These are phyloP conservation scores for Capsicum baccatum DNA, from an alignment of 257 asterid species.

Conservation along the genomic window DNA sequence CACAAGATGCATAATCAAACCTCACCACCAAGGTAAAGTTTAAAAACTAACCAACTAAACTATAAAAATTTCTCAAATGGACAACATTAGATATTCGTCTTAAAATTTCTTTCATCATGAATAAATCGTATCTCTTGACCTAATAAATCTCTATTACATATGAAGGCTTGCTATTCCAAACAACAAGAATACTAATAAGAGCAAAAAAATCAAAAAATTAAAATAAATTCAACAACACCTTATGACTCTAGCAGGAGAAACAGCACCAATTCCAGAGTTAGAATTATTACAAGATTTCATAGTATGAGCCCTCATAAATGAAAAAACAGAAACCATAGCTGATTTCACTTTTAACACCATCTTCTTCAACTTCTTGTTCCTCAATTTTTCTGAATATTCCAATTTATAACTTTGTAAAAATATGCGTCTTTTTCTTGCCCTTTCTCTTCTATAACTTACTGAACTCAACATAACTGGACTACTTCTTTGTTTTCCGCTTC, in stretches of 20 bases:
- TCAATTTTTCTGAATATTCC: slow-evolving; percentile 33
- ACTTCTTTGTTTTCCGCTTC: slow-evolving; percentile 32
- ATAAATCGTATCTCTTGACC: not conserved
- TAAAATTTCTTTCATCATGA: not conserved
- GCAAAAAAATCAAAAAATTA: not conserved
- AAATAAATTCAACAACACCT: slow-evolving; percentile 31
- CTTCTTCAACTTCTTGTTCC: slow-evolving; percentile 46
- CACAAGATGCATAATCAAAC: too few relatives aligned
- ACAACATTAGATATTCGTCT: not conserved
- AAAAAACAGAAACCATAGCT: slow-evolving; percentile 46
- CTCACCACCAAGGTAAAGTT: too few relatives aligned
- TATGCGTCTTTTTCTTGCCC: slow-evolving; percentile 57
- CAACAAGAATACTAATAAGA: not conserved
- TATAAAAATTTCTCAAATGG: too few relatives aligned
- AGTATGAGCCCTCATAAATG: slow-evolving; percentile 49
- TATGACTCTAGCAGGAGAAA: slow-evolving; percentile 47
- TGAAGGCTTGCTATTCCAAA: not conserved
- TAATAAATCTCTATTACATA: not conserved
- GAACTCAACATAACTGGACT: slow-evolving; percentile 46
- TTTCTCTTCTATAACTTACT: slow-evolving; percentile 49
- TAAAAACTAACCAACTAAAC: too few relatives aligned
- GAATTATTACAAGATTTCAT: slow-evolving; percentile 44
- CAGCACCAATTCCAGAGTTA: slow-evolving; percentile 39
- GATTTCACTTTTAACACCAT: slow-evolving; percentile 45
- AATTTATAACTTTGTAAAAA: slow-evolving; percentile 60